A percentile compares a stretch with the other conserved stretches of the same genome.
phyloP scores from a whole-genome alignment of 2,329 filamentous ascomycete genomes.

The Sporothrix inflata region DNA sequence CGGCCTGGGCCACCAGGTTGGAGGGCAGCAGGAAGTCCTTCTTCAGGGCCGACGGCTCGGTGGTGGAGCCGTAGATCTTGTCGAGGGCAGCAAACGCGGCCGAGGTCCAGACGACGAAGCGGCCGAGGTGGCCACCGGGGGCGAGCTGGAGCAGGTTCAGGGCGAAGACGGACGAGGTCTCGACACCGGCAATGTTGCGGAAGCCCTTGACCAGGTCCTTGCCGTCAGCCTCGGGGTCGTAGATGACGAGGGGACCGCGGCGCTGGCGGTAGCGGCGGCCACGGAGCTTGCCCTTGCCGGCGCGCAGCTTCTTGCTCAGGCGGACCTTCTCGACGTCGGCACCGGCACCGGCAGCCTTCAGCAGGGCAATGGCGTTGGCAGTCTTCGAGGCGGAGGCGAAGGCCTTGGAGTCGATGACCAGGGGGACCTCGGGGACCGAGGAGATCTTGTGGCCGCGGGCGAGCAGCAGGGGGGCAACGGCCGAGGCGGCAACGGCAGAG shows the following conservation, averaged over 20 bases:
- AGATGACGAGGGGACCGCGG: constrained; percentile 96
- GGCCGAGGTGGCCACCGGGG: constrained; percentile 96
- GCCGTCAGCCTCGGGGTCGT: constrained; percentile 93
- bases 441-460: constrained; percentile 96
- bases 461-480: constrained; percentile 89
- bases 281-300: constrained; percentile 98
- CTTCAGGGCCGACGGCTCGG: constrained; percentile 87
- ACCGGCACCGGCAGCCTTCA: constrained; percentile 89
- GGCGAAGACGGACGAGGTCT: constrained; percentile 90
- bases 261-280: constrained; percentile 96
- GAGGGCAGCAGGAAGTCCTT: constrained; percentile 98
- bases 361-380: constrained; percentile 79
- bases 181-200: constrained; percentile 98
- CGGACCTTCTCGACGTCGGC: constrained; percentile 94
- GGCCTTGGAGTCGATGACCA: constrained; percentile 89
- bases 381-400: constrained; percentile 91
- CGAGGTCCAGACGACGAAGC: constrained; percentile 99
- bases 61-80: constrained; percentile 94
- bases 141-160: constrained; percentile 99
- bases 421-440: constrained; percentile 91
- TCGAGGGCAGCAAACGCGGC: constrained; percentile 95
- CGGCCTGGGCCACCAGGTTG: constrained; percentile 90
- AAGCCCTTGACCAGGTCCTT: constrained; percentile 92
- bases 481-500: constrained; percentile 95
- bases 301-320: constrained; percentile 93